Evolutionary conservation across 495 filamentous ascomycete genomes (phyloP).

Genomic region (Venustampulla echinocandica): DNA sequence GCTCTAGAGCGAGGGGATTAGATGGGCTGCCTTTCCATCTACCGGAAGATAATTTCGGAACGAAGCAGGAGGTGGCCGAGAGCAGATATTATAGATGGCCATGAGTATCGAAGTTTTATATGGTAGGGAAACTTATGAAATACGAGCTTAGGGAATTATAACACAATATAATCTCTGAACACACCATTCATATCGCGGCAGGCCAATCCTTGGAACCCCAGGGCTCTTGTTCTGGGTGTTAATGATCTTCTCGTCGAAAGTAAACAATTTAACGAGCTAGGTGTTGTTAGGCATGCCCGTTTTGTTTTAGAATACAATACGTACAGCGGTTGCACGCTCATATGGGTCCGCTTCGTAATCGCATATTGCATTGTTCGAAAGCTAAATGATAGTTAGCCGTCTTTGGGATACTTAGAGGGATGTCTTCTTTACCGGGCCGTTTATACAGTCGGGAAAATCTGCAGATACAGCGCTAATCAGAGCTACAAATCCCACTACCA

Average conservation of each 20-base stretch:
- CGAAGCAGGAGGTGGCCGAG: too few relatives aligned
- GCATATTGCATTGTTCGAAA: conserved; percentile 36
- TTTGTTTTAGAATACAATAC: conserved; percentile 3
- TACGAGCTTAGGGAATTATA: too few relatives aligned
- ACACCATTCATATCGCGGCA: conserved; percentile 48
- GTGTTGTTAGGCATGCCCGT: not conserved
- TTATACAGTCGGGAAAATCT: conserved; percentile 17
- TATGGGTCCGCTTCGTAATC: conserved; percentile 30
- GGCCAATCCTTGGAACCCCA: conserved; percentile 47
- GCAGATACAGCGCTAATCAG: conserved; percentile 4
- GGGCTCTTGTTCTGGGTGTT: conserved; percentile 46
- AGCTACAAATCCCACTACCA: conserved; percentile 2
- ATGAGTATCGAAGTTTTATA: too few relatives aligned
- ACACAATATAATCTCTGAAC: too few relatives aligned
- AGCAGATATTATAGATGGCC: too few relatives aligned
- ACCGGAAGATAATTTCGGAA: too few relatives aligned
- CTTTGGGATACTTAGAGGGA: not conserved
- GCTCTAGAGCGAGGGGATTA: too few relatives aligned
- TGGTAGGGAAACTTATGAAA: too few relatives aligned
- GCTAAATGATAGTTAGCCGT: conserved; percentile 15
- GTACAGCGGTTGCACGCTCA: conserved; percentile 33
- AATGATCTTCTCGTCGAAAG: conserved; percentile 48
- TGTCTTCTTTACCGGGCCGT: conserved; percentile 9
- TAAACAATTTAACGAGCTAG: conserved; percentile 18
- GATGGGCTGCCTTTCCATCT: too few relatives aligned